Conservation (phyloP, 805 yeast species). For the Kodamaea kakaduensis region DNA sequence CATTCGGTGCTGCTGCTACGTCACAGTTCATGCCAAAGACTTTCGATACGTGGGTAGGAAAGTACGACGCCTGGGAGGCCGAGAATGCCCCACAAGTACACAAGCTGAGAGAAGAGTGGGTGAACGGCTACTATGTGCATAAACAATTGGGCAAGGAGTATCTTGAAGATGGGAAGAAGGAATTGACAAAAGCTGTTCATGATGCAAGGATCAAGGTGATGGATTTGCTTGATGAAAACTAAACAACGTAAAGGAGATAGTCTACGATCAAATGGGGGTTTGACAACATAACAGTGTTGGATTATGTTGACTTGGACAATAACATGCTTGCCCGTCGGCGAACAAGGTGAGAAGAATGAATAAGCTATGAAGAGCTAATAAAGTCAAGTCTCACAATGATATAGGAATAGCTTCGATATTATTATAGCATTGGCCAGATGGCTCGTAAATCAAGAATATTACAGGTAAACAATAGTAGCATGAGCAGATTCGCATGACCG, state of each 20-base stretch:
- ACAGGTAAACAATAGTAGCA: no score
- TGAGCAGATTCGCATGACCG: no score
- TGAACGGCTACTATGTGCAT: conserved; percentile 6
- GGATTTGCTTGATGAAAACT: conserved; percentile 10
- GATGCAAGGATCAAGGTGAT: conserved; percentile 21
- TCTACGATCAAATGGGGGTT: no score
- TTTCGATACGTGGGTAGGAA: conserved; percentile 19
- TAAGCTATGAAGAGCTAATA: no score
- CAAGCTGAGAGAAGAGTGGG: conserved; percentile 22
- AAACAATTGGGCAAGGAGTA: conserved; percentile 10
- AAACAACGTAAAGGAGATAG: background rate
- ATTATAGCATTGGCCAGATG: no score
- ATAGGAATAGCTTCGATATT: no score
- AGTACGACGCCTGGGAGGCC: conserved; percentile 24
- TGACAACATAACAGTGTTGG: no score
- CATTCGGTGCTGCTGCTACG: conserved; percentile 40
- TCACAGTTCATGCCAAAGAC: conserved; percentile 53
- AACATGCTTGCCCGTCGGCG: no score
- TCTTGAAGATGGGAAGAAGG: conserved; percentile 13
- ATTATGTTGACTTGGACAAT: no score
- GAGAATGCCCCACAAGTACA: conserved; percentile 30
- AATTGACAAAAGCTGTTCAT: conserved; percentile 23
- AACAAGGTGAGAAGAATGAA: no score
- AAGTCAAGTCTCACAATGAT: no score
- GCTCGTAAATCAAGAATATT: no score